Evolutionary conservation across 2,329 filamentous ascomycete species (phyloP).

Genomic region (Pseudopithomyces chartarum): DNA sequence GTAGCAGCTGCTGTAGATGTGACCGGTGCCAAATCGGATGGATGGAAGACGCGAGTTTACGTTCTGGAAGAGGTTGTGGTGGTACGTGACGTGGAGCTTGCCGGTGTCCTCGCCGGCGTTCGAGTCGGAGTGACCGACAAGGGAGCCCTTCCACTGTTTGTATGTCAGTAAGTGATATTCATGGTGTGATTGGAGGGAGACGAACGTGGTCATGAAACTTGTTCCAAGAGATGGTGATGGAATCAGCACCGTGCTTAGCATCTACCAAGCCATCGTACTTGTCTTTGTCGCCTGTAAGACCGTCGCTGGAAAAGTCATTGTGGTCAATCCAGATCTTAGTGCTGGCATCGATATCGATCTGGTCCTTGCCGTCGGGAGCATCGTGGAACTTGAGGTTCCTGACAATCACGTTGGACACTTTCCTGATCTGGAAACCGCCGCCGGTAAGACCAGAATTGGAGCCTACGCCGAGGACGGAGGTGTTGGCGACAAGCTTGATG

Average conservation of each 20-base stretch:
- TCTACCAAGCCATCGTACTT: conserved; percentile 56
- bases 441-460: conserved; percentile 49
- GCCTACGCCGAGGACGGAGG: conserved; percentile 47
- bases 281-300: conserved; percentile 37
- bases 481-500: conserved; percentile 30
- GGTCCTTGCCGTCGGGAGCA: conserved; percentile 61
- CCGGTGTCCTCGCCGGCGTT: conserved; percentile 61
- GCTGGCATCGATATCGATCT: conserved; percentile 62
- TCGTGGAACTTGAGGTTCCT: conserved; percentile 67
- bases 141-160: conserved; percentile 60
- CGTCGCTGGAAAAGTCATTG: conserved; percentile 65
- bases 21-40: conserved; percentile 68
- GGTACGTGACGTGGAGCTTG: conserved; percentile 67
- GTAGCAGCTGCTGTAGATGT: conserved; percentile 61
- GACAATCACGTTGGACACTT: conserved; percentile 63
- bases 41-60: conserved; percentile 67
- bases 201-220: conserved; percentile 59
- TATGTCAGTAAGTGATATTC: conserved; percentile 11
- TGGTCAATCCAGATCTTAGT: conserved; percentile 68
- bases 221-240: conserved; percentile 59
- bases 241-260: conserved; percentile 66
- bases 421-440: conserved; percentile 59
- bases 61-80: conserved; percentile 69
- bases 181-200: background rate
- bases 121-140: conserved; percentile 64